Conservation (phyloP, 805 yeast genomes). For the Dipodascus albidus region DNA sequence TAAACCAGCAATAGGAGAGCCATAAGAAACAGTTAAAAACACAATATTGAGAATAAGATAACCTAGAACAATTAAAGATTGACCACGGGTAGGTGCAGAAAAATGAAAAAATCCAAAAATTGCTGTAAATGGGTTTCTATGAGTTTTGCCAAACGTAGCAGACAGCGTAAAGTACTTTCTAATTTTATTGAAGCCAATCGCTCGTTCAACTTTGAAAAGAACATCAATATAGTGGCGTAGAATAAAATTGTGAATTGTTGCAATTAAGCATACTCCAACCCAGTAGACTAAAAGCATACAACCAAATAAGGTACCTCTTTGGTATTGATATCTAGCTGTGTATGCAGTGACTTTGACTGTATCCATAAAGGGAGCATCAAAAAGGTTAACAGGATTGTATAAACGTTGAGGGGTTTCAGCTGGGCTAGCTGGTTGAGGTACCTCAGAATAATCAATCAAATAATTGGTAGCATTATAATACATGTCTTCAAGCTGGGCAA, state of each 20-base stretch:
- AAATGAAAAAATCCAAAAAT: background rate
- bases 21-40: background rate
- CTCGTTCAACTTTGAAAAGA: background rate
- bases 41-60: background rate
- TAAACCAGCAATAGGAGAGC: background rate
- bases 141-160: background rate
- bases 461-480: conserved; percentile 1
- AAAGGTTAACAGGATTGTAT: background rate
- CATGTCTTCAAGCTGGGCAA: background rate
- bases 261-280: background rate
- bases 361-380: background rate
- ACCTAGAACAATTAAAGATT: background rate
- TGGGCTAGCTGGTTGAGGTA: background rate
- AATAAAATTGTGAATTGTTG: background rate
- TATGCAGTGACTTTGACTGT: conserved; percentile 4
- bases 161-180: conserved; percentile 1
- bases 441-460: background rate
- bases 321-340: conserved; percentile 15
- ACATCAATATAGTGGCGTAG: conserved; percentile 8
- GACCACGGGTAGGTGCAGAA: background rate
- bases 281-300: background rate
- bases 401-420: background rate
- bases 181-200: conserved; percentile 2
- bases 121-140: conserved; percentile 1
- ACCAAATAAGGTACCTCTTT: conserved; percentile 6